Conservation (phyloP, 2,329 filamentous ascomycete genomes). For the Lachnellula cervina region DNA sequence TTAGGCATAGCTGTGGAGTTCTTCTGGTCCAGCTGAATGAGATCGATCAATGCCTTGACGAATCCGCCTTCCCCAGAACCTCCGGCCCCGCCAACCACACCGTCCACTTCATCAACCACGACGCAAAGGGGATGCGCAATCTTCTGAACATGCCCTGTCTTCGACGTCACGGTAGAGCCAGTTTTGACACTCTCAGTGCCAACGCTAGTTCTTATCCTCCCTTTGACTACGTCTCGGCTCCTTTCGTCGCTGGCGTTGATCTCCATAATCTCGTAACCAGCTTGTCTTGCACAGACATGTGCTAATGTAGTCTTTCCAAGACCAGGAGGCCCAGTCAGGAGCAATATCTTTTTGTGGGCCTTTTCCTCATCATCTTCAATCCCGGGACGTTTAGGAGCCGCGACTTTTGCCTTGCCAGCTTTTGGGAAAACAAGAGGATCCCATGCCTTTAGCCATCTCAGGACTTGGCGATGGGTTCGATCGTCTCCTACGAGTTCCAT, state of each 20-base stretch:
- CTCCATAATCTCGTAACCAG: conserved; percentile 93
- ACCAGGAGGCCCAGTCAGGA: conserved; percentile 87
- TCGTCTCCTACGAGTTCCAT: conserved; percentile 94
- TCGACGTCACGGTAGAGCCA: conserved; percentile 51
- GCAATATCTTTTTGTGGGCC: conserved; percentile 77
- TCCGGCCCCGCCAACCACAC: conserved; percentile 77
- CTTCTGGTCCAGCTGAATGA: conserved; percentile 80
- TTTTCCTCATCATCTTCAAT: conserved; percentile 61
- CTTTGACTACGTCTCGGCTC: conserved; percentile 83
- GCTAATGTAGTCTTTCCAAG: conserved; percentile 94
- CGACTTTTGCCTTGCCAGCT: conserved; percentile 52
- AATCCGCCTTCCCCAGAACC: conserved; percentile 85
- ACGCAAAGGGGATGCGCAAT: conserved; percentile 85
- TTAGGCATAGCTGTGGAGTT: conserved; percentile 48
- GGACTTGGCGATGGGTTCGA: conserved; percentile 80
- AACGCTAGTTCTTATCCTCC: conserved; percentile 83
- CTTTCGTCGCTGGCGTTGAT: conserved; percentile 98
- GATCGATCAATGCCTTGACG: conserved; percentile 87
- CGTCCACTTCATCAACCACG: conserved; percentile 94
- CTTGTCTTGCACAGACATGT: conserved; percentile 91
- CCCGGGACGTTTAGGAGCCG: conserved; percentile 37
- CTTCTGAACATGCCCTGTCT: conserved; percentile 55
- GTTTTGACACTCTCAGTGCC: conserved; percentile 90
- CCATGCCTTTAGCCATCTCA: conserved; percentile 94
- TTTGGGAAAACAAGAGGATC: conserved; percentile 84